phyloP scores from a whole-genome alignment of 202 grass and related monocot species.

The Digitaria exilis region DNA sequence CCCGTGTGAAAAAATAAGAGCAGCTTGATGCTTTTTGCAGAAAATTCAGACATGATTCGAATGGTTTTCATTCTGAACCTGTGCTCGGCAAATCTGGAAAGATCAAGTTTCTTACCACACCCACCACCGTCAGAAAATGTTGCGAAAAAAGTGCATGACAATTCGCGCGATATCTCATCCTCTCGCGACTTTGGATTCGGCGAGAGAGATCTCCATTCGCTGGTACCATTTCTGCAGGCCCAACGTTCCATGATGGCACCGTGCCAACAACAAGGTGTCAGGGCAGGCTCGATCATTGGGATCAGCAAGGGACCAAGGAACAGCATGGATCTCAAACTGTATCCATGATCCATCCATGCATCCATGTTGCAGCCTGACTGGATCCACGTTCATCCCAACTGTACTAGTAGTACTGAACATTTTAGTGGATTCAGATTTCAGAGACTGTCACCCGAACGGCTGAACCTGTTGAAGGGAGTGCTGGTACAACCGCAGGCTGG shows the following conservation, averaged over 20 bases:
- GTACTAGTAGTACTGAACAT: too few species aligned
- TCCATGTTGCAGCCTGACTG: slow-evolving; percentile 6
- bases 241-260: slow-evolving; percentile 14
- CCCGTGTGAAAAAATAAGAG: too few species aligned
- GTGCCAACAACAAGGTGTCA: neutral
- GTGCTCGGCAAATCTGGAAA: neutral
- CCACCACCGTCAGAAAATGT: neutral
- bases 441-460: neutral
- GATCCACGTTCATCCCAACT: slow-evolving; percentile 3
- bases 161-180: too few species aligned
- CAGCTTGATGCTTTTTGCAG: neutral
- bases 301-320: slow-evolving; percentile 19
- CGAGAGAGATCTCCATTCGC: neutral
- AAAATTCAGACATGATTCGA: neutral
- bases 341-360: neutral
- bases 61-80: neutral
- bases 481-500: slow-evolving; percentile 24
- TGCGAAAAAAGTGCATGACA: neutral
- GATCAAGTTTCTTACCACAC: neutral
- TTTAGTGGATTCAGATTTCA: neutral
- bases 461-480: neutral
- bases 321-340: neutral
- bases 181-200: neutral
- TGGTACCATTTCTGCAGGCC: neutral
- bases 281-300: slow-evolving; percentile 6